Evolutionary conservation across 2,329 filamentous ascomycete genomes (phyloP), one percentile per base, ranked within the genome.

Genomic region (Mycosphaerelloides madeirae): DNA sequence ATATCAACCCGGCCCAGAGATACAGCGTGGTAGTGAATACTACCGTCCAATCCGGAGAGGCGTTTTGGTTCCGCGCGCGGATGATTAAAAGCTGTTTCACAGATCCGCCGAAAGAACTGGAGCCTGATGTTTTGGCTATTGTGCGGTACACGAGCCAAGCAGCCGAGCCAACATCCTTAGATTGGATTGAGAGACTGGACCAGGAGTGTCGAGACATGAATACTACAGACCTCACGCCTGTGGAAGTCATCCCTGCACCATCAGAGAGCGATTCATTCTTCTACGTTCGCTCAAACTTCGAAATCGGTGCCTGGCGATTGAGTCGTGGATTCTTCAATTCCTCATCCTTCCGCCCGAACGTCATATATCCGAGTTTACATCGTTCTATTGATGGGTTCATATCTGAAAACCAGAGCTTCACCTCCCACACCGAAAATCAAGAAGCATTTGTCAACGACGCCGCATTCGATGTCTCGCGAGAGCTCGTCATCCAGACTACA

Each of bases 1-100:
- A 81, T 49, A 77, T 87, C 48, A 74, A 77, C 22, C 81, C 83
- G 0, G 83, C 81, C 0, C 84, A 87, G 57, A 75, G 84, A 15
- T 87, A 87, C 57, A 85, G 82, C 55, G 70, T 82, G 13, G 58
- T 86, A 0, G 47, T 87, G 1, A 72, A 74, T 7, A 72, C 82
- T 3, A 77, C 78, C 41, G 39, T 54, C 0, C 22, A 20, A 7
- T 54, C 52, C 1, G 48, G 56, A 8, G 55, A 52, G 3, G 35
- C 54, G 2, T 72, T 69, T 52, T 71, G 69, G 65, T 58, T 72
- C 51, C 72, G 83, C 16, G 80, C 81, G 0, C 71, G 74, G 35
- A 81, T 83, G 76, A 65, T 80, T 20, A 77, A 70, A 6, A 72
- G 76, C 47, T 83, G 79, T 56, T 82, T 82, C 56, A 73, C 75